phyloP scores from a whole-genome alignment of 257 asterid genomes.

The Scutellaria galericulata region DNA sequence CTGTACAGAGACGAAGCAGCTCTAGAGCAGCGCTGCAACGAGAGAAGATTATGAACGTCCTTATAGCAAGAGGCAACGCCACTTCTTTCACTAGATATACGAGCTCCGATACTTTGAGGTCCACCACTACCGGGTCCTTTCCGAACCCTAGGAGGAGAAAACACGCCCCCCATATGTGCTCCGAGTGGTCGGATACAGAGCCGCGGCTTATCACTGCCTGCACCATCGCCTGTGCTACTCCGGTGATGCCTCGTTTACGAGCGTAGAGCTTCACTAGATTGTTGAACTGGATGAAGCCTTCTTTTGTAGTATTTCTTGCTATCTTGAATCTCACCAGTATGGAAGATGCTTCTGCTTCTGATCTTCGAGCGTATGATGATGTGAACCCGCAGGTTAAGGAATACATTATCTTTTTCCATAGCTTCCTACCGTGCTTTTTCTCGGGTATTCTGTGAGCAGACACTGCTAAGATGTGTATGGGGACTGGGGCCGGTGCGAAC shows the following conservation, averaged over 20 bases:
- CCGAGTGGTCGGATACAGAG: constrained; percentile 50
- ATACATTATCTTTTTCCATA: constrained; percentile 62
- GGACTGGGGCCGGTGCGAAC: constrained; percentile 83
- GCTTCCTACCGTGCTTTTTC: constrained; percentile 53
- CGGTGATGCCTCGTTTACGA: constrained; percentile 59
- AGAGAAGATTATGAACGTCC: constrained; percentile 66
- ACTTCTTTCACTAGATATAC: constrained; percentile 70
- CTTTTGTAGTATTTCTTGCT: constrained; percentile 57
- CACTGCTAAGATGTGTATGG: constrained; percentile 57
- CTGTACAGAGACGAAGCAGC: constrained; percentile 80
- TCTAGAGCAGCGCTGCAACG: constrained; percentile 76
- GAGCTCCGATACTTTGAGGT: constrained; percentile 63
- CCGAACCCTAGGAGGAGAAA: constrained; percentile 74
- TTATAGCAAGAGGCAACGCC: constrained; percentile 67
- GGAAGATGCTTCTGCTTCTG: constrained; percentile 74
- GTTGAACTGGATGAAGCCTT: constrained; percentile 62
- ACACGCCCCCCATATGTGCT: constrained; percentile 88
- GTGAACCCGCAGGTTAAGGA: constrained; percentile 68
- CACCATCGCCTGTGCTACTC: constrained; percentile 70
- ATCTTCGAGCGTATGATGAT: constrained; percentile 64
- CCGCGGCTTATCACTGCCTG: constrained; percentile 62
- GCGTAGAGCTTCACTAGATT: constrained; percentile 62
- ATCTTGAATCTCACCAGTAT: constrained; percentile 63
- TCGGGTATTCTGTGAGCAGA: constrained; percentile 84
- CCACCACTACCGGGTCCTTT: constrained; percentile 66